phyloP scores from a whole-genome alignment of 495 filamentous ascomycete species.

The Penicillium salamii region DNA sequence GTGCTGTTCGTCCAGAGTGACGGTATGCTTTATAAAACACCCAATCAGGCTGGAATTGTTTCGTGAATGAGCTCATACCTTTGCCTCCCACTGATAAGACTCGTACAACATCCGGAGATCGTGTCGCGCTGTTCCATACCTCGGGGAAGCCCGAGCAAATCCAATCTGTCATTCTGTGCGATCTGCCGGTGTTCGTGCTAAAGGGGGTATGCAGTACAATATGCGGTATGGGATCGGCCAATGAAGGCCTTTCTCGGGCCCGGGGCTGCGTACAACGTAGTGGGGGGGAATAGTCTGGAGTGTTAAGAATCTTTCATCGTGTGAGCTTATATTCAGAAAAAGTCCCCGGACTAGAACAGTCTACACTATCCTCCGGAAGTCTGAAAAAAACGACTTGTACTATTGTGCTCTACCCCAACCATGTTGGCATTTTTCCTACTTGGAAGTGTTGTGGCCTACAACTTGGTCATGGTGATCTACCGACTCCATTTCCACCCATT shows the following conservation, averaged over 20 bases:
- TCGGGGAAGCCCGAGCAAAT: not conserved
- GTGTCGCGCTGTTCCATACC: not conserved
- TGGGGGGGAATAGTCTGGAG: not conserved
- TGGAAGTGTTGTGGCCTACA: conserved; percentile 23
- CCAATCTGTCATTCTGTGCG: not conserved
- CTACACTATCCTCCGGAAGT: too few species aligned
- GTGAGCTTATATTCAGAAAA: not conserved
- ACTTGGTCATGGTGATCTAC: conserved; percentile 25
- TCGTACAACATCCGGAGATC: not conserved
- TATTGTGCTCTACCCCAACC: not conserved
- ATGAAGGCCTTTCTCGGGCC: not conserved
- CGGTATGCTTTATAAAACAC: not conserved
- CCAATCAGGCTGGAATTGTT: not conserved
- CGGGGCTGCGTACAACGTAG: not conserved
- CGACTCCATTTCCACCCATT: conserved; percentile 39
- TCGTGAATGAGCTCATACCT: not conserved
- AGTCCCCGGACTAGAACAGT: not conserved
- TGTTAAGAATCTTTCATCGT: not conserved
- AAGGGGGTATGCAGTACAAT: not conserved
- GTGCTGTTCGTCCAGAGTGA: not conserved
- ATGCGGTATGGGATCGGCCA: conserved; percentile 4
- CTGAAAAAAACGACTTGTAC: too few species aligned
- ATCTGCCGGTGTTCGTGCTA: not conserved
- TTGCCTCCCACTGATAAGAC: not conserved
- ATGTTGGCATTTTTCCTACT: conserved; percentile 24